Evolutionary conservation across 1,284 basidiomycete genomes (phyloP), one percentile per base, ranked within the genome.

Genomic region (Cryptococcus sp.): DNA sequence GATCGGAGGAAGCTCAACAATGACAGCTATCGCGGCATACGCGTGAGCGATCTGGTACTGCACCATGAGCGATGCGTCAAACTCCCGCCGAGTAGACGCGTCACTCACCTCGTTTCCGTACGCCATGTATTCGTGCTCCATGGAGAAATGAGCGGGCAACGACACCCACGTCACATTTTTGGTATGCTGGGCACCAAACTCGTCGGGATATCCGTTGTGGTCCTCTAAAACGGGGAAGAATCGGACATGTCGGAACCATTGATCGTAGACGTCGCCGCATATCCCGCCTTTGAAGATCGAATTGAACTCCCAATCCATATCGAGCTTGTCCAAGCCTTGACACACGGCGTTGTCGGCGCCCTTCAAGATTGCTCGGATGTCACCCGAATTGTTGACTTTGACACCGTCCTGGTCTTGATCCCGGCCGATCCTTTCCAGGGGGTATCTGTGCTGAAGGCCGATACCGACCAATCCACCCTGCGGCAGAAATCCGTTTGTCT

Each of bases 51-150:
- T 18, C 37, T 5, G 11, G 23, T n/a, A 9, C 12, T 7, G 11
- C 23, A 21, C 7, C 12, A 25, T 40, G 22, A 25, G 12, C 21
- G 39, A 14, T n/a, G 3, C 22, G 37, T 9, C 19, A 11, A 14
- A 11, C 6, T 21, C 9, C 37, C n/a, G n/a, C n/a, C n/a, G n/a
- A n/a, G n/a, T 7, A 31, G 28, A 14, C 28, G 14, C 7, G 9
- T 31, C 9, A 22, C 37, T 38, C 39, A 26, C 39, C 25, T 41
- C 39, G n/a, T 41, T 41, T 4, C 39, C 39, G 16, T 41, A 41
- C 3, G 39, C 14, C 5, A 41, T n/a, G 16, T 26, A 28, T 6
- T 14, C 12, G 19, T 41, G 24, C 4, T 5, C 25, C 14, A 41
- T 28, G 19, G 24, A 12, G n/a, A 25, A 41, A 14, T 25, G 10